Evolutionary conservation across 345 rosid genomes (phyloP), one percentile per base, ranked within the genome.

Genomic region (Theobroma cacao): DNA sequence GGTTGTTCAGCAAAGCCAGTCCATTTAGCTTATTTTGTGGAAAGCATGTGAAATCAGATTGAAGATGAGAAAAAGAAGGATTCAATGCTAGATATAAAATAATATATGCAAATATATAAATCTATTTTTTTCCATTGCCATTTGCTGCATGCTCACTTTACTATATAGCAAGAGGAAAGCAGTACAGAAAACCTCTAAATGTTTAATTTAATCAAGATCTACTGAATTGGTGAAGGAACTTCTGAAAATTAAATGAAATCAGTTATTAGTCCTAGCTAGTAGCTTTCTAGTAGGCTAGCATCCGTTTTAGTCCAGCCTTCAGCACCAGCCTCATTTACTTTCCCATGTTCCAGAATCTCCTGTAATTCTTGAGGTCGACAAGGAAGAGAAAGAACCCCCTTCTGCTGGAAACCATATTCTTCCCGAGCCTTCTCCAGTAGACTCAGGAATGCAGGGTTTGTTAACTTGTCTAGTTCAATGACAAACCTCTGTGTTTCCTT

Each of bases 361-460:
- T 75, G 45, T 24, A 75, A 61, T 45, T 75, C 78, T 15, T 43
- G 69, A 61, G 78, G 78, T 4, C 31, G 45, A 31, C 78, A 75
- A 62, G 78, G 78, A 45, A 62, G 59, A 40, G 58, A 28, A 9
- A 75, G 58, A 45, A 13, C 45, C 18, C 78, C 71, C 33, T 75
- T 66, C 40, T 66, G 80, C 36, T 77, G 15, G 58, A 68, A 77
- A 12, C 75, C 75, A 8, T 53, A 77, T 77, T 77, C 80, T 53
- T 77, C 80, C 38, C 50, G 2, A 26, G 75, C 80, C 53, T 67
- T 31, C 28, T 77, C 66, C 13, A 68, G 58, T 67, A 77, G 28
- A 12, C 80, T 56, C 33, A 67, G 28, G 67, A 77, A 67, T 55
- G 67, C 75, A 1, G 75, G 80, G 26, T 68, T 68, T 10, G 31